phyloP scores from a whole-genome alignment of 768 basidiomycete species.

The Nevesoporus exiguus region DNA sequence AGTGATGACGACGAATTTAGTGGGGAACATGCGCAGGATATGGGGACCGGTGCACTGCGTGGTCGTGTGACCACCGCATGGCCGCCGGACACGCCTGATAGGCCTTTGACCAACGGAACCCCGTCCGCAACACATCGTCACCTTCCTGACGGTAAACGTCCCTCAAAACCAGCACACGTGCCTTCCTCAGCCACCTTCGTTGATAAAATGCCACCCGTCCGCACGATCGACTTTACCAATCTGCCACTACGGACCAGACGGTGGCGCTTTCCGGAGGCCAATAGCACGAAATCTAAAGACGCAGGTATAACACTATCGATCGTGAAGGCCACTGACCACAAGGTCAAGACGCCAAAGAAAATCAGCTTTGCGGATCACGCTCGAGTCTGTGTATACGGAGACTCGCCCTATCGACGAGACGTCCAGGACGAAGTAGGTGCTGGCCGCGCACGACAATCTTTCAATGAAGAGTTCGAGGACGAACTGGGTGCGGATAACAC shows the following conservation, averaged over 20 bases:
- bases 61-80: neutral
- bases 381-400: conserved; percentile 16
- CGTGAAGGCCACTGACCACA: conserved; percentile 6
- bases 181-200: neutral
- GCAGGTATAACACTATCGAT: neutral
- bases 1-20: neutral
- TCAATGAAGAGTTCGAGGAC: neutral
- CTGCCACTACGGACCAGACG: conserved; percentile 11
- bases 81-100: conserved; percentile 12
- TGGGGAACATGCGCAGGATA: neutral
- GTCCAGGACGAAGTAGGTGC: neutral
- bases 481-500: neutral
- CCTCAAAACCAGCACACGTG: neutral
- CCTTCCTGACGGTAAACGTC: neutral
- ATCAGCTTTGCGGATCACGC: conserved; percentile 26
- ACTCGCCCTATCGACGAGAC: conserved; percentile 11
- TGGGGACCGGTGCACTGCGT: too few species aligned
- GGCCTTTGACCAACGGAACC: neutral
- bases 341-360: conserved; percentile 24
- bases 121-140: neutral
- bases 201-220: conserved; percentile 4
- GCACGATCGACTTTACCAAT: conserved; percentile 30
- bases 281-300: neutral
- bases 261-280: conserved; percentile 5
- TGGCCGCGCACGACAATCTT: neutral